phyloP scores from a whole-genome alignment of 345 rosid genomes.

The Acer yangbiense region DNA sequence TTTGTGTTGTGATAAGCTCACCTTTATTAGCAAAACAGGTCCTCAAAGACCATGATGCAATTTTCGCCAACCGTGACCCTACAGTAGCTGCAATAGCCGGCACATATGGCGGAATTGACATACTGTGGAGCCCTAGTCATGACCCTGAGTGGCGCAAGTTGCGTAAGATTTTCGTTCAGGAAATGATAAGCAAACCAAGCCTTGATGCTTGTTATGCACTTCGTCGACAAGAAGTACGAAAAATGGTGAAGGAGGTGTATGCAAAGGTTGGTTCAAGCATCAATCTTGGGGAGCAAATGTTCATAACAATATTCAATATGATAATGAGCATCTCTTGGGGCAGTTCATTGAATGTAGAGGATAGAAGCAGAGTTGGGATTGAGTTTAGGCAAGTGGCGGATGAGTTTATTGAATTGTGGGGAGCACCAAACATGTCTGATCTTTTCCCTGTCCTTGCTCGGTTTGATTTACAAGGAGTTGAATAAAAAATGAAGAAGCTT shows the following conservation, averaged over 20 bases:
- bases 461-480: slow-evolving; percentile 64
- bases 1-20: too few relatives aligned
- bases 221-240: slow-evolving; percentile 27
- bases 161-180: slow-evolving; percentile 28
- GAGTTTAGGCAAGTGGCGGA: slow-evolving; percentile 37
- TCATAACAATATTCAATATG: slow-evolving; percentile 39
- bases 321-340: slow-evolving; percentile 57
- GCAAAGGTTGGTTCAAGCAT: slow-evolving; percentile 32
- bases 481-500: slow-evolving; percentile 29
- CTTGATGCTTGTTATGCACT: slow-evolving; percentile 38
- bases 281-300: slow-evolving; percentile 38
- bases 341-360: slow-evolving; percentile 40
- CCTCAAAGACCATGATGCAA: slow-evolving; percentile 26
- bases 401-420: slow-evolving; percentile 34
- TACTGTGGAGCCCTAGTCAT: slow-evolving; percentile 10
- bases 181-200: slow-evolving; percentile 32
- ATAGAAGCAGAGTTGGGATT: slow-evolving; percentile 27
- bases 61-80: slow-evolving; percentile 32
- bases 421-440: slow-evolving; percentile 54
- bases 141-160: slow-evolving; percentile 28
- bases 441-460: slow-evolving; percentile 46
- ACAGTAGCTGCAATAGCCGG: background rate
- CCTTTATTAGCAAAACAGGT: background rate
- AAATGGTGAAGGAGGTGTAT: slow-evolving; percentile 21
- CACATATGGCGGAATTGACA: slow-evolving; percentile 29